phyloP scores from a whole-genome alignment of 2,329 filamentous ascomycete species.

The Diaporthe sp. region DNA sequence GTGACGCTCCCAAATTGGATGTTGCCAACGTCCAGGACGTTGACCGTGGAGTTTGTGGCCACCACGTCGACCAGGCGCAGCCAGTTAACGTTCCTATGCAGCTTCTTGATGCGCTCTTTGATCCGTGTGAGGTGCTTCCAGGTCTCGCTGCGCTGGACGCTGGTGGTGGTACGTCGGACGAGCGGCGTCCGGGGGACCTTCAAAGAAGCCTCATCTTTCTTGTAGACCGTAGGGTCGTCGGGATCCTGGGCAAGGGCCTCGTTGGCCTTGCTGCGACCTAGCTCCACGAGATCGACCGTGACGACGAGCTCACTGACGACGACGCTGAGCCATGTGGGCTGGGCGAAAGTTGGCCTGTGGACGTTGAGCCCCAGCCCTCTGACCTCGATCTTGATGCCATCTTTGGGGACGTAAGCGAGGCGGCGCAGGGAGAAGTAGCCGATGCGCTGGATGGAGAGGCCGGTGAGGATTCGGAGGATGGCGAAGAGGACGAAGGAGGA shows the following conservation, averaged over 20 bases:
- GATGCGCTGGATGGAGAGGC: conserved; percentile 94
- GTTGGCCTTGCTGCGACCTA: conserved; percentile 65
- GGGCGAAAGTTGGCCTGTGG: conserved; percentile 95
- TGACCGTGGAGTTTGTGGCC: conserved; percentile 83
- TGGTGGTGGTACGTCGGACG: conserved; percentile 48
- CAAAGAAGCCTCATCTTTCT: conserved; percentile 44
- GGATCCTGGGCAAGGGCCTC: conserved; percentile 50
- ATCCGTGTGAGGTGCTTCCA: conserved; percentile 84
- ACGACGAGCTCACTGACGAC: conserved; percentile 88
- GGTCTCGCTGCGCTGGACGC: conserved; percentile 73
- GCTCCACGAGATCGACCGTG: conserved; percentile 80
- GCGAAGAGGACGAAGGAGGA: conserved; percentile 95
- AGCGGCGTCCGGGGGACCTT: conserved; percentile 47
- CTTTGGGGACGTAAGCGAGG: conserved; percentile 88
- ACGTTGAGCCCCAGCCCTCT: conserved; percentile 89
- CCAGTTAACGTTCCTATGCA: conserved; percentile 91
- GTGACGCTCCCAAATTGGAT: conserved; percentile 88
- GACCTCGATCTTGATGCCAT: conserved; percentile 81
- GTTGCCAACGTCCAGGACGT: conserved; percentile 84
- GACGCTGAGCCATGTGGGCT: conserved; percentile 96
- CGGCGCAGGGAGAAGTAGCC: conserved; percentile 93
- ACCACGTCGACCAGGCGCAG: conserved; percentile 91
- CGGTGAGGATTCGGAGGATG: conserved; percentile 90
- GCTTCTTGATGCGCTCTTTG: conserved; percentile 87
- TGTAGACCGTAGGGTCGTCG: conserved; percentile 40